Percentiles rank a stretch among this genome's conserved stretches.
These are phyloP conservation scores for Phytopythium boreale DNA, from an alignment of 352 stramenopile species.

Conservation along the genomic window DNA sequence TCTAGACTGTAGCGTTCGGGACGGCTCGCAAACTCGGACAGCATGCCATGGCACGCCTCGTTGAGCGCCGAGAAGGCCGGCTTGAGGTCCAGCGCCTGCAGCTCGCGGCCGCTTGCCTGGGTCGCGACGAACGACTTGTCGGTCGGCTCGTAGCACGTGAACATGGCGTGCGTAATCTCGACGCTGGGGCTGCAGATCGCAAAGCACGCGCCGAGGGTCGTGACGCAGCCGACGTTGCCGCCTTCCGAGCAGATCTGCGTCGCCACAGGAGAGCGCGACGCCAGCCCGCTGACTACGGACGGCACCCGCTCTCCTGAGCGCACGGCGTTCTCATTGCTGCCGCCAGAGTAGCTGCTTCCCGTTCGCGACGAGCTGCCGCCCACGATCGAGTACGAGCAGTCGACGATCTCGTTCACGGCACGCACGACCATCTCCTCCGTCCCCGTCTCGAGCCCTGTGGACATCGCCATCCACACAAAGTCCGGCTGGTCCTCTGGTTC, in stretches of 20 bases:
- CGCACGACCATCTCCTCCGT: conserved; percentile 67
- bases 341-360: conserved; percentile 14
- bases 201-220: conserved; percentile 65
- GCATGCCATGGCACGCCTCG: conserved; percentile 68
- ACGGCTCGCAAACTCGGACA: conserved; percentile 57
- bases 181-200: conserved; percentile 79
- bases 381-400: conserved; percentile 68
- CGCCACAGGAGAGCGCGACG: conserved; percentile 18
- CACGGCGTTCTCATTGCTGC: conserved; percentile 2
- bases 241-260: conserved; percentile 82
- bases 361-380: conserved; percentile 47
- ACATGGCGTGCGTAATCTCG: conserved; percentile 71
- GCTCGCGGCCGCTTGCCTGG: conserved; percentile 54
- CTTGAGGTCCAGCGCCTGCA: conserved; percentile 67
- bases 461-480: conserved; percentile 71
- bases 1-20: conserved; percentile 68
- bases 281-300: conserved; percentile 3
- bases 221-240: conserved; percentile 54
- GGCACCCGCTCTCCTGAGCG: conserved; percentile 1
- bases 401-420: conserved; percentile 68
- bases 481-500: conserved; percentile 73
- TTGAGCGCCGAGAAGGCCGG: conserved; percentile 71
- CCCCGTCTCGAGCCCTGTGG: conserved; percentile 32
- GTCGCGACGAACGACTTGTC: conserved; percentile 67
- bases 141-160: conserved; percentile 82